Base-by-base conservation (phyloP, 2,329 filamentous ascomycete genomes). In the Conoideocrella luteorostrata region DNA sequence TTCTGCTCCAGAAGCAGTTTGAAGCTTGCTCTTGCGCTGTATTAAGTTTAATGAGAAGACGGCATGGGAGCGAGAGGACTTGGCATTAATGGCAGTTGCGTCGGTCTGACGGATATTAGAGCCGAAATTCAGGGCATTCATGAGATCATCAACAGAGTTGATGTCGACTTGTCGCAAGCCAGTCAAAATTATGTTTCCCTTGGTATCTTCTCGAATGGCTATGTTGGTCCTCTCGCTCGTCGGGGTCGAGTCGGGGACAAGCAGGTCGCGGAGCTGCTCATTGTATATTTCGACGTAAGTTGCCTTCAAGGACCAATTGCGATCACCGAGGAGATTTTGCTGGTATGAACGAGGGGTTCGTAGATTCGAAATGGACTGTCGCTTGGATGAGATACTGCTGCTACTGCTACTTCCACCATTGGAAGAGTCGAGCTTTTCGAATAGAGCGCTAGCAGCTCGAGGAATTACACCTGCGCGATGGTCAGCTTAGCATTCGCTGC, bases 211-310 rank as follows among this genome's bases (percentile, higher is more conserved):
- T 49, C 93, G 86, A 50, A 98, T 97, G 3, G 82, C 85, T n/a
- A 98, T 90, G 23, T 76, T 75, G 41, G 76, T 76, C 47, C 93
- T 82, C 58, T 97, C 91, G 49, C 74, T 68, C 5, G 68, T 55
- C 1, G 85, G 80, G 0, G 83, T 77, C 36, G 80, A 66, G 36
- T 96, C 91, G 1, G 88, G 80, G 4, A 95, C 69, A 28, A 98
- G 74, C 13, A 98, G 74, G 71, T 98, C 93, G 55, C 93, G 83
- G 23, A 97, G 73, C 59, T 94, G 86, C 66, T 98, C 93, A 60
- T 98, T 97, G 70, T 98, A 98, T 52, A 98, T 98, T 72, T 97
- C 79, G 50, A 96, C 87, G 59, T 96, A 96, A 1, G 90, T 96
- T 10, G 91, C 93, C 63, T 86, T 95, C 56, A 98, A 71, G 41